These are phyloP conservation scores for Venturia aucupariae DNA, from an alignment of 2,329 filamentous ascomycete genomes.

Conservation along the genomic window DNA sequence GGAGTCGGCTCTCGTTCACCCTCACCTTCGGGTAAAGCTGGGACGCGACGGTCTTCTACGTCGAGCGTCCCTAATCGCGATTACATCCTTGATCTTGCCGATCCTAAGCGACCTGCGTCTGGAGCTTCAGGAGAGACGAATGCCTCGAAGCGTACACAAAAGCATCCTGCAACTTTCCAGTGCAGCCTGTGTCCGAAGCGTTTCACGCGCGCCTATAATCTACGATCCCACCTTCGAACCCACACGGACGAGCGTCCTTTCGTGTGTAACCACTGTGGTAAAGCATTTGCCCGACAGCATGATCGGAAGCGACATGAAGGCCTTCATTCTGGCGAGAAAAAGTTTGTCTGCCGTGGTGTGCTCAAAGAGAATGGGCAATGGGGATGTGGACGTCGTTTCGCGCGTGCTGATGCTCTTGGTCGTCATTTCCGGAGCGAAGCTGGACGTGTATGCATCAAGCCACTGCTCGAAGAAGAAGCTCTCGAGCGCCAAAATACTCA, in stretches of 20 bases:
- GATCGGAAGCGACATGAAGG: slow-evolving; percentile 96
- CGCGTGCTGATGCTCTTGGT: slow-evolving; percentile 87
- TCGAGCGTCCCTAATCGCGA: slow-evolving; percentile 50
- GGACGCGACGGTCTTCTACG: slow-evolving; percentile 40
- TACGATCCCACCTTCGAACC: slow-evolving; percentile 88
- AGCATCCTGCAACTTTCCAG: slow-evolving; percentile 95
- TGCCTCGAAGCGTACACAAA: slow-evolving; percentile 73
- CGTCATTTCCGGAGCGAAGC: slow-evolving; percentile 94
- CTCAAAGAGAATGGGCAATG: slow-evolving; percentile 75
- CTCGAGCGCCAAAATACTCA: slow-evolving; percentile 44
- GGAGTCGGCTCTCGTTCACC: slow-evolving; percentile 33
- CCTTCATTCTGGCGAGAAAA: slow-evolving; percentile 94
- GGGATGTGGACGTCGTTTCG: slow-evolving; percentile 90
- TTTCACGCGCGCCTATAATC: slow-evolving; percentile 92
- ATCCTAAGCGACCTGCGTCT: slow-evolving; percentile 70
- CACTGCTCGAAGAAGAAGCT: slow-evolving; percentile 91
- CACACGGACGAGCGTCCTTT: slow-evolving; percentile 97
- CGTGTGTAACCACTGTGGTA: slow-evolving; percentile 92
- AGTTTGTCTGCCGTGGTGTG: slow-evolving; percentile 91
- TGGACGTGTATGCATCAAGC: slow-evolving; percentile 91
- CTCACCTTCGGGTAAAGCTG: slow-evolving; percentile 36
- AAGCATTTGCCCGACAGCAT: slow-evolving; percentile 94
- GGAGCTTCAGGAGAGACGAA: slow-evolving; percentile 14
- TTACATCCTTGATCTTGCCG: slow-evolving; percentile 83
- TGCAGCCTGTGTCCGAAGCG: slow-evolving; percentile 88